Evolutionary conservation across 805 yeast species (phyloP), one percentile per base, ranked within the genome.

Genomic region (Crinitomyces ghanaensis): DNA sequence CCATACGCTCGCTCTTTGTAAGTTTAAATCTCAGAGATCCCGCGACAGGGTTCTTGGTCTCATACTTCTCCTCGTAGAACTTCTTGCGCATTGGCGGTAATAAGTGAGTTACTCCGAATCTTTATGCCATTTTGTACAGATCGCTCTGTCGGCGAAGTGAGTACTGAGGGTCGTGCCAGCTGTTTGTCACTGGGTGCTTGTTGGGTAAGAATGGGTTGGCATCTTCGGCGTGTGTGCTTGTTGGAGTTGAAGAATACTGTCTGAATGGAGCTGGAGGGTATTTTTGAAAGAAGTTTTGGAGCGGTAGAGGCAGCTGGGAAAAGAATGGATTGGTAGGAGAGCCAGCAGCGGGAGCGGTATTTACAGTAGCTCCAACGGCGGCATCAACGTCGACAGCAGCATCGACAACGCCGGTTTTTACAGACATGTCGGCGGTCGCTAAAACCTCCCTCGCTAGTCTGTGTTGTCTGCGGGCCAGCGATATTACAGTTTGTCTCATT

Each of bases 181-280:
- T 65, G n/a, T 78, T 72, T 15, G 93, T 83, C 15, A 78, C 70
- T 14, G 93, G 84, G 54, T 85, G 85, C 49, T 70, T 78, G 56
- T 83, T 85, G 16, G 93, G 77, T 35, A 83, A 56, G 56, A 86
- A 86, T 34, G 96, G 96, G 57, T 86, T 86, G 45, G 85, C 80
- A 39, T 72, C 70, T 15, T 70, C 66, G 31, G 84, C 86, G 31
- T 59, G 61, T 15, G 81, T 74, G 19, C 71, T 60, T 2, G 81
- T 70, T 33, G 93, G 79, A 41, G 65, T 67, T 2, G 65, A 58
- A 4, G 82, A 63, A 54, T 84, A 86, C 44, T 67, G 53, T 13
- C 69, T 68, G 57, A 72, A 74, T n/a, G 85, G 88, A 15, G 77
- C 61, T 6, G 95, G 95, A 20, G 96, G 96, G 51, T 73, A 82